A percentile compares a stretch with the other conserved stretches of the same genome.
Conservation (phyloP, 2,329 filamentous ascomycete species). For the Fusarium haematococcum region DNA sequence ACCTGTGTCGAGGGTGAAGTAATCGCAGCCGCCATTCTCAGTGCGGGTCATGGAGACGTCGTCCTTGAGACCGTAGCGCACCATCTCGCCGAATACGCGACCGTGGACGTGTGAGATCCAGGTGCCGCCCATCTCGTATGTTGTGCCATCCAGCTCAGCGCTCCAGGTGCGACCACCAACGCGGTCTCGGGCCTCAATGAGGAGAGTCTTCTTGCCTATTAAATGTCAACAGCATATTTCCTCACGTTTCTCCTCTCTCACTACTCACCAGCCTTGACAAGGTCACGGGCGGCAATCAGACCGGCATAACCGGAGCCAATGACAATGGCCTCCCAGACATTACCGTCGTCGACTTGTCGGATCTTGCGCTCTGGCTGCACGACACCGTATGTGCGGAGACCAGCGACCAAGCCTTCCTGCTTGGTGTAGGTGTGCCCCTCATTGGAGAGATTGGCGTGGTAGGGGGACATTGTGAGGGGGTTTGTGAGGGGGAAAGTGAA, state of each 20-base stretch:
- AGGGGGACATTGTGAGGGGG: not conserved
- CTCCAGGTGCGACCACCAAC: constrained; percentile 18
- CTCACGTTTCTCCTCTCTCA: too few relatives aligned
- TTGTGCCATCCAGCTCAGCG: constrained; percentile 4
- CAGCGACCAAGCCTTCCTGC: not conserved
- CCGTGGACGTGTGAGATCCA: constrained; percentile 13
- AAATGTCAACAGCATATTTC: not conserved
- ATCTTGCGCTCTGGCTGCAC: constrained; percentile 11
- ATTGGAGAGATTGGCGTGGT: constrained; percentile 10
- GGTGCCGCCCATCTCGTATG: constrained; percentile 18
- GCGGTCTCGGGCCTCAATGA: constrained; percentile 13
- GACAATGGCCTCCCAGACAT: constrained; percentile 1
- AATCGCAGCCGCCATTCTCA: not conserved
- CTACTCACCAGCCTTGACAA: constrained; percentile 10
- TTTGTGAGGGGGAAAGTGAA: not conserved
- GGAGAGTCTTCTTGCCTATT: constrained; percentile 3
- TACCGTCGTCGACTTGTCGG: not conserved
- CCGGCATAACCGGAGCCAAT: constrained; percentile 6
- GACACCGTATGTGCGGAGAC: constrained; percentile 10
- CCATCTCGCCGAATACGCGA: constrained; percentile 12
- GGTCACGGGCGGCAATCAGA: constrained; percentile 8
- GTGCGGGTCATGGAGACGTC: constrained; percentile 9
- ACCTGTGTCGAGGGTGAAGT: constrained; percentile 9
- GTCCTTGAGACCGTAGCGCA: constrained; percentile 13
- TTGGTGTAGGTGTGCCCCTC: constrained; percentile 16